Evolutionary conservation across 1,284 basidiomycete genomes (phyloP).

Genomic region (Ceratobasidium sp.): DNA sequence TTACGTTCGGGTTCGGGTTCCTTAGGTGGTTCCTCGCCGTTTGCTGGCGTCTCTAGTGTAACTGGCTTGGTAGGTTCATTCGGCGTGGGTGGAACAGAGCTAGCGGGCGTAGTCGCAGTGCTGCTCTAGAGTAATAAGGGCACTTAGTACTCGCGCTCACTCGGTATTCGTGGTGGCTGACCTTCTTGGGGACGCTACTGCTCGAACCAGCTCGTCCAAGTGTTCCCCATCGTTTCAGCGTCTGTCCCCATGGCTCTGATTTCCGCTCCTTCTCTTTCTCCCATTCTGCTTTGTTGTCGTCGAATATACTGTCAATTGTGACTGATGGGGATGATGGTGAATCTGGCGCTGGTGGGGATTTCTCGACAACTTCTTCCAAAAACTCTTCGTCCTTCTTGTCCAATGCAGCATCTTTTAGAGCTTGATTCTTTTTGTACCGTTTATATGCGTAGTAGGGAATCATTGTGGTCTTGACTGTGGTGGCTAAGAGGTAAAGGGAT

Average conservation of each 20-base stretch:
- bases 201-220: constrained; percentile 34
- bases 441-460: constrained; percentile 45
- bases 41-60: not conserved
- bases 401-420: constrained; percentile 29
- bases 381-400: constrained; percentile 45
- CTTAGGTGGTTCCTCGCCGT: not conserved
- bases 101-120: constrained; percentile 9
- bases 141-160: not conserved
- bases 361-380: constrained; percentile 27
- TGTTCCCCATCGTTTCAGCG: constrained; percentile 42
- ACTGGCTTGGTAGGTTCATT: constrained; percentile 9
- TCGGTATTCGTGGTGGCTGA: not conserved
- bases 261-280: constrained; percentile 37
- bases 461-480: too few relatives aligned
- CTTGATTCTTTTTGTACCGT: constrained; percentile 45
- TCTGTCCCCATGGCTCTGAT: constrained; percentile 39
- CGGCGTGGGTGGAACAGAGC: constrained; percentile 21
- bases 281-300: constrained; percentile 43
- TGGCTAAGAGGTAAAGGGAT: not conserved
- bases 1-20: constrained; percentile 36
- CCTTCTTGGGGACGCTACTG: constrained; percentile 37
- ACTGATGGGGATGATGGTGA: constrained; percentile 22
- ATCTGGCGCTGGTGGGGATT: constrained; percentile 23
- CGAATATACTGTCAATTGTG: constrained; percentile 37
- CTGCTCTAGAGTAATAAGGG: constrained; percentile 2